These are phyloP conservation scores for Carallia brachiata DNA, from an alignment of 345 rosid genomes.

Conservation along the genomic window DNA sequence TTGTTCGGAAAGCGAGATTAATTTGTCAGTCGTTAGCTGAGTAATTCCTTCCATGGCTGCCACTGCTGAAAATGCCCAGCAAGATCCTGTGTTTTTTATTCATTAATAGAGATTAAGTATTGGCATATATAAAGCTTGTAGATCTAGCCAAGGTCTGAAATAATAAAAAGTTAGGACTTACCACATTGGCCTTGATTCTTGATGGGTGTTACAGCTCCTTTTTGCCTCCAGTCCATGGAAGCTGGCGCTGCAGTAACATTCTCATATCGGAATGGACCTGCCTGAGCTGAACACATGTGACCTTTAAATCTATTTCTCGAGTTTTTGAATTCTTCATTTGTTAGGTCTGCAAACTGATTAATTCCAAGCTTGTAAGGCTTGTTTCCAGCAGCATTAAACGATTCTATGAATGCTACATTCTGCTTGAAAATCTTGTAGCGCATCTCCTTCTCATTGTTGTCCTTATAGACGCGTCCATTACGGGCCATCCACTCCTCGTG, in stretches of 20 bases:
- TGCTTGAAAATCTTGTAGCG: not conserved
- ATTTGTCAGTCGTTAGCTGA: conserved; percentile 6
- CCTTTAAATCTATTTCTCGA: not conserved
- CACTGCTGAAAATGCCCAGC: conserved; percentile 1
- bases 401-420: conserved; percentile 18
- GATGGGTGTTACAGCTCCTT: conserved; percentile 27
- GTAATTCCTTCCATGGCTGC: not conserved
- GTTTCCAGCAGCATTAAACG: conserved; percentile 28
- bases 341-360: conserved; percentile 18
- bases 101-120: not conserved
- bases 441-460: not conserved
- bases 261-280: conserved; percentile 23
- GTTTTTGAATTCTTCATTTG: conserved; percentile 20
- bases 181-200: conserved; percentile 37
- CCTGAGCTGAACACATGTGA: not conserved
- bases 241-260: conserved; percentile 27
- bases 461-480: not conserved
- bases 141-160: not conserved
- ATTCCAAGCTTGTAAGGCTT: conserved; percentile 17
- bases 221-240: conserved; percentile 37
- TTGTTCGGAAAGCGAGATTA: conserved; percentile 31
- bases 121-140: too few species aligned
- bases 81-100: not conserved
- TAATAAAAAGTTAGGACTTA: not conserved
- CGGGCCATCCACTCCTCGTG: not conserved